phyloP scores from a whole-genome alignment of 2,329 filamentous ascomycete genomes.

The Coniella lustricola region DNA sequence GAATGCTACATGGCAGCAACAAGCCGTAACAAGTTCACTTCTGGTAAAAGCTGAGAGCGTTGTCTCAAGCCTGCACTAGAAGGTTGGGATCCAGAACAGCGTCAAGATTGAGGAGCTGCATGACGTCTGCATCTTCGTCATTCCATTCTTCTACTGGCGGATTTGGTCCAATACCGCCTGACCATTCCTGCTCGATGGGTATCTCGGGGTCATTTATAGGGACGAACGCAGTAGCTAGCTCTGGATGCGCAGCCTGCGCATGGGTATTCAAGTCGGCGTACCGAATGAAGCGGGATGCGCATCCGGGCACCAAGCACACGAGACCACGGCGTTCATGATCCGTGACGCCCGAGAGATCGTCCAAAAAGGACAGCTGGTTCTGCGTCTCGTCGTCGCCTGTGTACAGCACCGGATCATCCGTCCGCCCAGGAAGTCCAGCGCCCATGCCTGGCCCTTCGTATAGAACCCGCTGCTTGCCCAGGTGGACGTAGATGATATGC shows the following conservation, averaged over 20 bases:
- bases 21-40: no score
- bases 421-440: no score
- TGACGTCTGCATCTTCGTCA: constrained; percentile 22
- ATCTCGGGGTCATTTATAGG: no score
- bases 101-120: constrained; percentile 19
- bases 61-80: constrained; percentile 2
- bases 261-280: constrained; percentile 44
- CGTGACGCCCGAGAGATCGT: constrained; percentile 35
- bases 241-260: constrained; percentile 26
- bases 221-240: neutral
- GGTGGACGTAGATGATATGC: constrained; percentile 75
- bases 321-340: constrained; percentile 35
- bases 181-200: neutral
- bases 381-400: neutral
- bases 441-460: constrained; percentile 12
- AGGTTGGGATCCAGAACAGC: constrained; percentile 11
- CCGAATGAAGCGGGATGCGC: constrained; percentile 40
- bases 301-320: constrained; percentile 35
- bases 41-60: no score
- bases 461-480: constrained; percentile 48
- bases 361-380: constrained; percentile 27
- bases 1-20: neutral
- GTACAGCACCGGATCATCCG: neutral
- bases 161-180: neutral
- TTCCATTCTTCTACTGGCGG: constrained; percentile 12